Conservation (phyloP, 257 asterid genomes). For the Orobanche coerulescens region DNA sequence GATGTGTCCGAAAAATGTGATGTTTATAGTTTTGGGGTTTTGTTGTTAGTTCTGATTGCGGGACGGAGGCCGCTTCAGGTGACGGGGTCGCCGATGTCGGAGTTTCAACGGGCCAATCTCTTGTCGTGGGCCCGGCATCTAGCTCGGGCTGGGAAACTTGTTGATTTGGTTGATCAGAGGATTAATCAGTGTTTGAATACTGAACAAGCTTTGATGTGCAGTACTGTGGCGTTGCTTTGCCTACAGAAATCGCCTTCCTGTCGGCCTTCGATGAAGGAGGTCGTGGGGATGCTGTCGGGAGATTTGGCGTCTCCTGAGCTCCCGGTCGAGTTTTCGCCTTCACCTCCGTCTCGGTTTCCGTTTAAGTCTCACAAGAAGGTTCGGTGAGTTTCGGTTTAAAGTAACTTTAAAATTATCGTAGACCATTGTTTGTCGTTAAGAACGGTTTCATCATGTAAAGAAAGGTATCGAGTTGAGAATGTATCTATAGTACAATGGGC, state of each 20-base stretch:
- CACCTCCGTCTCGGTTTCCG: slow-evolving; percentile 57
- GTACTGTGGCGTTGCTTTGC: slow-evolving; percentile 81
- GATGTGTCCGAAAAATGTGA: slow-evolving; percentile 84
- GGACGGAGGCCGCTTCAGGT: slow-evolving; percentile 97
- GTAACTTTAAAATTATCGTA: slow-evolving; percentile 20
- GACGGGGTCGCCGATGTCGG: slow-evolving; percentile 89
- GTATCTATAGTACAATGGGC: slow-evolving; percentile 19
- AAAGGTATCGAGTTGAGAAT: slow-evolving; percentile 19
- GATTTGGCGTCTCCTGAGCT: slow-evolving; percentile 60
- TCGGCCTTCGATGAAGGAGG: slow-evolving; percentile 90
- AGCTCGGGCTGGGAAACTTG: slow-evolving; percentile 91
- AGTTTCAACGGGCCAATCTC: slow-evolving; percentile 85
- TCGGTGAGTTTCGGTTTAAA: slow-evolving; percentile 39
- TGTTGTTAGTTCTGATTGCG: slow-evolving; percentile 67
- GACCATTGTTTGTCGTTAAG: slow-evolving; percentile 24
- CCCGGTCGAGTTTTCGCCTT: slow-evolving; percentile 83
- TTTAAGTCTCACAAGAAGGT: slow-evolving; percentile 61
- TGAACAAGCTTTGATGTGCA: slow-evolving; percentile 72
- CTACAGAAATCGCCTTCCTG: slow-evolving; percentile 73
- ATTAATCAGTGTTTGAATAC: slow-evolving; percentile 38
- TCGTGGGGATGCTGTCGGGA: slow-evolving; percentile 67
- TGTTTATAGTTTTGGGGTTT: slow-evolving; percentile 84
- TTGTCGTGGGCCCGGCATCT: slow-evolving; percentile 89
- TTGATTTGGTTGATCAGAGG: slow-evolving; percentile 67
- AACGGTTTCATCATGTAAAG: slow-evolving; percentile 29